Evolutionary conservation across 163 green algal species (phyloP).

Genomic region (Coccomyxa subellipsoidea): DNA sequence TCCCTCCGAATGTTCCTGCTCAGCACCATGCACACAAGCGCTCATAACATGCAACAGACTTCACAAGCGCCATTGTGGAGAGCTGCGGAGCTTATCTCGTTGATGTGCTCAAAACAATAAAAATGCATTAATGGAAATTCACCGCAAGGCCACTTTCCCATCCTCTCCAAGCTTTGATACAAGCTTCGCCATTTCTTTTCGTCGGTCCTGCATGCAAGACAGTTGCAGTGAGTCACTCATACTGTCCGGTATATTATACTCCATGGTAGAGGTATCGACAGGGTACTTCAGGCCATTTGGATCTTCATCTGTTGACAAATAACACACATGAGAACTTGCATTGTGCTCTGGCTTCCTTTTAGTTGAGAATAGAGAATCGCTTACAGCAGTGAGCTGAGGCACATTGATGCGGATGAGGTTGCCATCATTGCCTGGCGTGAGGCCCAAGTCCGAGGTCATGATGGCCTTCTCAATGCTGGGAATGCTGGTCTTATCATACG

Average conservation of each 20-base stretch:
- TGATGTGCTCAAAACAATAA: too few relatives aligned
- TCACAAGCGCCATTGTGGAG: too few relatives aligned
- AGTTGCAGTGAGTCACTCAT: neutral
- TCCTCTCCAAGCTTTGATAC: slow-evolving; percentile 87
- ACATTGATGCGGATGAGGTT: slow-evolving; percentile 90
- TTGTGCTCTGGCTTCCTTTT: too few relatives aligned
- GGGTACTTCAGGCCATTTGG: too few relatives aligned
- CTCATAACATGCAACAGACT: too few relatives aligned
- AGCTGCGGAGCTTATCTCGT: too few relatives aligned
- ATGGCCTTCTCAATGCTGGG: slow-evolving; percentile 87
- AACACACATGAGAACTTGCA: too few relatives aligned
- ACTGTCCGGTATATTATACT: too few relatives aligned
- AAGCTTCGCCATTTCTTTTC: slow-evolving; percentile 81
- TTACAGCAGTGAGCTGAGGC: slow-evolving; percentile 83
- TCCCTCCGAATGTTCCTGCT: slow-evolving; percentile 88
- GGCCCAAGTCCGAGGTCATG: slow-evolving; percentile 80
- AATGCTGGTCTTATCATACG: slow-evolving; percentile 71
- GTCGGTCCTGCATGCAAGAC: slow-evolving; percentile 60
- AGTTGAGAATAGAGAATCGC: neutral
- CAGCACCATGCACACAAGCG: neutral
- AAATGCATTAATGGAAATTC: too few relatives aligned
- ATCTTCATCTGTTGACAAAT: too few relatives aligned
- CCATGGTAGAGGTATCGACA: too few relatives aligned
- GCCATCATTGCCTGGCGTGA: slow-evolving; percentile 95
- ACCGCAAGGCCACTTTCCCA: slow-evolving; percentile 91